These are phyloP conservation scores for Citrus sinensis DNA, from an alignment of 345 rosid genomes.

Conservation along the genomic window DVS_A1.0 CM039166.1:18262001-18262500, in stretches of 20 bases:
- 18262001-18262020: not conserved
- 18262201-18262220: slow-evolving; percentile 56
- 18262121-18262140: slow-evolving; percentile 14
- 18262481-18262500: slow-evolving; percentile 39
- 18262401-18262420: slow-evolving; percentile 55
- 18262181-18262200: slow-evolving; percentile 30
- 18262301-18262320: slow-evolving; percentile 66
- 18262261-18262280: slow-evolving; percentile 49
- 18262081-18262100: slow-evolving; percentile 15
- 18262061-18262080: slow-evolving; percentile 9
- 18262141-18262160: slow-evolving; percentile 4
- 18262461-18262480: slow-evolving; percentile 36
- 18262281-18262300: slow-evolving; percentile 76
- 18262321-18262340: slow-evolving; percentile 30
- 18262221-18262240: slow-evolving; percentile 42
- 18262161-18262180: slow-evolving; percentile 20
- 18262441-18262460: slow-evolving; percentile 39
- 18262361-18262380: slow-evolving; percentile 56
- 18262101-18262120: slow-evolving; percentile 41
- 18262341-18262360: slow-evolving; percentile 40
- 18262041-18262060: not conserved
- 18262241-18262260: slow-evolving; percentile 36
- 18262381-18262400: slow-evolving; percentile 55
- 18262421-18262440: slow-evolving; percentile 53
- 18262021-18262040: not conserved